phyloP scores from a whole-genome alignment of 129 eudicot species.

The Cynara cardunculus region DNA sequence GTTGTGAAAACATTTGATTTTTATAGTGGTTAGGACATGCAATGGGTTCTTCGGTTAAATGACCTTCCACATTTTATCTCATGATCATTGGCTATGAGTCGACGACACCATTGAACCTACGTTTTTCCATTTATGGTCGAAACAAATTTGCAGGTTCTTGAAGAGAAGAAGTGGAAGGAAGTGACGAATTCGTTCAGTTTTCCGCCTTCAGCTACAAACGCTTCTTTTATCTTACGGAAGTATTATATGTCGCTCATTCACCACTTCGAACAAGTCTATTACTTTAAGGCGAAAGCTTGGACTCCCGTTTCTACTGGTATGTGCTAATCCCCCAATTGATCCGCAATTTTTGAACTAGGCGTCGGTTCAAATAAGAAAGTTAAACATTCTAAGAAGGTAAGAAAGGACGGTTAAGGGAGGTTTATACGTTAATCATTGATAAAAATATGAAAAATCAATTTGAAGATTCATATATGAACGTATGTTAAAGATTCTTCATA shows the following conservation, averaged over 20 bases:
- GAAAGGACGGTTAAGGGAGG: no score
- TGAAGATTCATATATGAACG: background rate
- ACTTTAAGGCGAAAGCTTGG: slow-evolving; percentile 68
- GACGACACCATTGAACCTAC: background rate
- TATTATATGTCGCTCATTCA: slow-evolving; percentile 73
- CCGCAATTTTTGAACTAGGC: background rate
- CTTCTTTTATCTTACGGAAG: slow-evolving; percentile 81
- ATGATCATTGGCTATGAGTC: no score
- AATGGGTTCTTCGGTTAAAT: no score
- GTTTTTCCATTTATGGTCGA: background rate
- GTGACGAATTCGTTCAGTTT: slow-evolving; percentile 68
- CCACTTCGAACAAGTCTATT: slow-evolving; percentile 87
- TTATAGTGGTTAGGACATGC: no score
- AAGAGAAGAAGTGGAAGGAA: slow-evolving; percentile 87
- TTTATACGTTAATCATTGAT: background rate
- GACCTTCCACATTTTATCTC: no score
- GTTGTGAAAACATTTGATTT: background rate
- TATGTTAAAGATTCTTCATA: no score
- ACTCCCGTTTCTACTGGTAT: slow-evolving; percentile 52
- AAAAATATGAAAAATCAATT: no score
- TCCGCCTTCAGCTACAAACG: slow-evolving; percentile 97
- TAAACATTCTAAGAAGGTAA: no score
- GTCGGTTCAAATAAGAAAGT: background rate
- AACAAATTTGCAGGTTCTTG: slow-evolving; percentile 48
- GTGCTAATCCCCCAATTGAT: background rate